Evolutionary conservation across 805 yeast genomes (phyloP).

Genomic region (Metschnikowia vanudenii): DNA sequence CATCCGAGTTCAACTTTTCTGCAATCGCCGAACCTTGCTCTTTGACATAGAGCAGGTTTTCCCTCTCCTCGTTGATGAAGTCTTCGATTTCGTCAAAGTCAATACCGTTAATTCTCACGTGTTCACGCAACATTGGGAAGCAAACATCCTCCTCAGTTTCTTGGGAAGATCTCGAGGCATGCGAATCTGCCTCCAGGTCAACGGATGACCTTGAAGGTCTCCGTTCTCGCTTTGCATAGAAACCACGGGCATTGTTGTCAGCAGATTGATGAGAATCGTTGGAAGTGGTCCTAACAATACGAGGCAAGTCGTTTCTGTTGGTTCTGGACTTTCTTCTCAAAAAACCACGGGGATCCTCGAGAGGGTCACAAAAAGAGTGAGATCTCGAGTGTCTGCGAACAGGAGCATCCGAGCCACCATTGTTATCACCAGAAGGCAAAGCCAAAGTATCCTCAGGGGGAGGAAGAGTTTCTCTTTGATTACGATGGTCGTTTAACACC

Average conservation of each 20-base stretch:
- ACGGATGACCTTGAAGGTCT: conserved; percentile 38
- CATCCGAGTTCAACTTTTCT: background rate
- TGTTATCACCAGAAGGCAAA: background rate
- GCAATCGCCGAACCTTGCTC: conserved; percentile 22
- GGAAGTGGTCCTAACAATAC: conserved; percentile 27
- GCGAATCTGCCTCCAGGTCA: conserved; percentile 69
- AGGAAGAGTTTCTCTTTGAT: conserved; percentile 37
- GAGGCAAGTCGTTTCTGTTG: conserved; percentile 25
- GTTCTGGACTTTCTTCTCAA: conserved; percentile 12
- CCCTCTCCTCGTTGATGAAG: conserved; percentile 62
- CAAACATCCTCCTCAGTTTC: conserved; percentile 98
- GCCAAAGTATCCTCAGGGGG: conserved; percentile 20
- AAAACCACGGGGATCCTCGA: conserved; percentile 13
- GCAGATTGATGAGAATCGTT: conserved; percentile 17
- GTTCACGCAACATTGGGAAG: conserved; percentile 82
- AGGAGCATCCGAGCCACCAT: conserved; percentile 16
- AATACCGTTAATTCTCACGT: conserved; percentile 63
- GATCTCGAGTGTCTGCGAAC: conserved; percentile 31
- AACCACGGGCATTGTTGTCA: conserved; percentile 17
- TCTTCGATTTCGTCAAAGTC: conserved; percentile 91
- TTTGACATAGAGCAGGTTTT: conserved; percentile 30
- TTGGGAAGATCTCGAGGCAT: conserved; percentile 73
- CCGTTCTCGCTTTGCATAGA: conserved; percentile 26
- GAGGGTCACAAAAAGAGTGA: conserved; percentile 44
- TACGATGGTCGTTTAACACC: conserved; percentile 40